Conservation (phyloP, 192 early-diverging fungal genomes). For the Coemansia sp. region DNA sequence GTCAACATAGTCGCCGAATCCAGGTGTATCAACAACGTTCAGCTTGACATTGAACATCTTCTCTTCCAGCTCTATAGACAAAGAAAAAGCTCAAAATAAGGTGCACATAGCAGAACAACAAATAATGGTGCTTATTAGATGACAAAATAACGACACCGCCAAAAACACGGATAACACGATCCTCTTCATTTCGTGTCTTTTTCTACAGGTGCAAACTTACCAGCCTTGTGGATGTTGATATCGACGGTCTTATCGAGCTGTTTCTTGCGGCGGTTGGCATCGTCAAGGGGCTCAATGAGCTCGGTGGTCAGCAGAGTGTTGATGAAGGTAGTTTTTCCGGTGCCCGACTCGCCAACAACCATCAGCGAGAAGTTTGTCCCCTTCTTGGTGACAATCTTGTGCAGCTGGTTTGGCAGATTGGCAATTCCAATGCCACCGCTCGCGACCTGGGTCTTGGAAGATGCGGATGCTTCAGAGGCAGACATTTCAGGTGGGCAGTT, state of each 20-base stretch:
- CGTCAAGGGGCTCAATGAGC: slow-evolving; percentile 88
- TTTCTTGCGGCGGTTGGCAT: slow-evolving; percentile 77
- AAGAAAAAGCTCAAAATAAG: slow-evolving; percentile 5
- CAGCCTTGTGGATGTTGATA: slow-evolving; percentile 97
- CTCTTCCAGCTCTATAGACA: slow-evolving; percentile 82
- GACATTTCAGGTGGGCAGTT: slow-evolving; percentile 38
- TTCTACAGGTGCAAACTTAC: slow-evolving; percentile 20
- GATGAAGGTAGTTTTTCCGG: slow-evolving; percentile 98
- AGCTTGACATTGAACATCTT: slow-evolving; percentile 97
- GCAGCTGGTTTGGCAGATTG: slow-evolving; percentile 97
- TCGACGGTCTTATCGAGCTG: slow-evolving; percentile 94
- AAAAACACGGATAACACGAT: too few species aligned
- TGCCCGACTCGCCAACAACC: slow-evolving; percentile 96
- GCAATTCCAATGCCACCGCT: slow-evolving; percentile 87
- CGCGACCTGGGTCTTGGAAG: slow-evolving; percentile 36
- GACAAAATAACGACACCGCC: too few species aligned
- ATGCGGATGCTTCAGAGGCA: slow-evolving; percentile 41
- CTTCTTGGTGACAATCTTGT: slow-evolving; percentile 96
- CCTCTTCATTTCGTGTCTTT: too few species aligned
- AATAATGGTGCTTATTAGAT: too few species aligned
- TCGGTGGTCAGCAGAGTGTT: slow-evolving; percentile 97
- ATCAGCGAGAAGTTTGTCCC: slow-evolving; percentile 95
- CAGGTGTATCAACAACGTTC: slow-evolving; percentile 89
- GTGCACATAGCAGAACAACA: neutral
- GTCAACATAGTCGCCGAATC: slow-evolving; percentile 89